Evolutionary conservation across 306 rosid species (phyloP).

Genomic region (Castanea mollissima): DNA sequence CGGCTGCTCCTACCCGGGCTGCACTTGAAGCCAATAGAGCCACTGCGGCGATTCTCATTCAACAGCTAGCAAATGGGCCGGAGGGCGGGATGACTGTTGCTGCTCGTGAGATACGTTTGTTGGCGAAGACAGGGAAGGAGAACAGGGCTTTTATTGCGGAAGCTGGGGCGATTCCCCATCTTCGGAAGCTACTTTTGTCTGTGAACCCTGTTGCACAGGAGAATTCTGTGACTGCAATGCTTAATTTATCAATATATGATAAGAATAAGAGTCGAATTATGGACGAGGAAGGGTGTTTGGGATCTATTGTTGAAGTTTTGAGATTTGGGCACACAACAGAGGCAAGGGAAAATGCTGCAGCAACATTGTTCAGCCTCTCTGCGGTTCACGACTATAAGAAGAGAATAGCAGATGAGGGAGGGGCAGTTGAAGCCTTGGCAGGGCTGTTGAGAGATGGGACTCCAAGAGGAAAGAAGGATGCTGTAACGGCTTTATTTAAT

Average conservation of each 20-base stretch:
- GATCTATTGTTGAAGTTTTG: constrained; percentile 69
- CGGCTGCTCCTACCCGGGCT: constrained; percentile 68
- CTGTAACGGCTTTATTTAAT: constrained; percentile 87
- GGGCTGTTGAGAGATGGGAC: constrained; percentile 72
- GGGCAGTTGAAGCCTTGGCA: constrained; percentile 77
- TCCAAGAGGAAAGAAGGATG: constrained; percentile 89
- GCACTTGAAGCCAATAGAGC: constrained; percentile 76
- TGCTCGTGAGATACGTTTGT: constrained; percentile 83
- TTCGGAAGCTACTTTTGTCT: constrained; percentile 59
- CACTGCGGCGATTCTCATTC: constrained; percentile 64
- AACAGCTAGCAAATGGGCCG: constrained; percentile 62
- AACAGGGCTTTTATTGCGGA: constrained; percentile 90
- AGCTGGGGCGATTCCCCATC: constrained; percentile 91
- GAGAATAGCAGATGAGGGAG: constrained; percentile 71
- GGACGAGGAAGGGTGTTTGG: constrained; percentile 74
- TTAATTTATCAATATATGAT: constrained; percentile 80
- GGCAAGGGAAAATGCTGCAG: constrained; percentile 95
- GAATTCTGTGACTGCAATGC: constrained; percentile 93
- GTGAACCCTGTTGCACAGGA: constrained; percentile 76
- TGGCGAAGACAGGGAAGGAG: constrained; percentile 84
- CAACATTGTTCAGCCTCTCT: constrained; percentile 91
- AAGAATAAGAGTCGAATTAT: constrained; percentile 81
- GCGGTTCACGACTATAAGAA: constrained; percentile 88
- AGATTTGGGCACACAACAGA: constrained; percentile 84
- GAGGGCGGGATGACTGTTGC: constrained; percentile 64